These are phyloP conservation scores for Flueggea neowawraea DNA, from an alignment of 441 rosid genomes.

Conservation along the genomic window DNA sequence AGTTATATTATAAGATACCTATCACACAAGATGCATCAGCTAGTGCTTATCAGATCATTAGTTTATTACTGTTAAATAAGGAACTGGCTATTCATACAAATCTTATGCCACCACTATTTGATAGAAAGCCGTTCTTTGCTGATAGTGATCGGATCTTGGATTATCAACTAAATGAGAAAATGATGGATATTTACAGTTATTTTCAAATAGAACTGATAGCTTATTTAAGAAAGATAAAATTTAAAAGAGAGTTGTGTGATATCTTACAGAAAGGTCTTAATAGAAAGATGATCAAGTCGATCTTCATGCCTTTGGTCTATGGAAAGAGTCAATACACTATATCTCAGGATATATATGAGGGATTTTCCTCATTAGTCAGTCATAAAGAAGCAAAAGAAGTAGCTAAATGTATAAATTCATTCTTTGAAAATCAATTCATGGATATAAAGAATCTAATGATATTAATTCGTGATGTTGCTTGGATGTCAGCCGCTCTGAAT, in stretches of 20 bases:
- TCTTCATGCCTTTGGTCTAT: too few species aligned
- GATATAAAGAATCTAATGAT: conserved; percentile 1
- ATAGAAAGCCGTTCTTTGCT: neutral
- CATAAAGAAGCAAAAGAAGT: neutral
- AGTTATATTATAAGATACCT: conserved; percentile 1
- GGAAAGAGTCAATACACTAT: neutral
- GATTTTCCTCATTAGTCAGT: neutral
- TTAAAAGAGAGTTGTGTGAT: neutral
- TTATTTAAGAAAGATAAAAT: neutral
- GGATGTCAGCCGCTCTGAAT: neutral
- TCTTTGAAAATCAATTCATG: neutral
- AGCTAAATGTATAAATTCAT: neutral
- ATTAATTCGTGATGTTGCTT: conserved; percentile 5
- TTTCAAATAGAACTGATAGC: neutral
- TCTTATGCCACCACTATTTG: neutral
- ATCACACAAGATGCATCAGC: conserved; percentile 13
- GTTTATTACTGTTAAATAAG: conserved; percentile 3
- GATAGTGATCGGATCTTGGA: too few species aligned
- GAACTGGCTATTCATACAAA: neutral
- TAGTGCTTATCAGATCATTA: conserved; percentile 6
- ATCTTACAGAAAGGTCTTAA: too few species aligned
- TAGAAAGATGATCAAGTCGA: too few species aligned
- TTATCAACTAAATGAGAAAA: neutral
- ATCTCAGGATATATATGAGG: neutral
- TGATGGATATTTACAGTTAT: neutral